Evolutionary conservation across 768 basidiomycete genomes (phyloP).

Genomic region (Suillus luteus): DNA sequence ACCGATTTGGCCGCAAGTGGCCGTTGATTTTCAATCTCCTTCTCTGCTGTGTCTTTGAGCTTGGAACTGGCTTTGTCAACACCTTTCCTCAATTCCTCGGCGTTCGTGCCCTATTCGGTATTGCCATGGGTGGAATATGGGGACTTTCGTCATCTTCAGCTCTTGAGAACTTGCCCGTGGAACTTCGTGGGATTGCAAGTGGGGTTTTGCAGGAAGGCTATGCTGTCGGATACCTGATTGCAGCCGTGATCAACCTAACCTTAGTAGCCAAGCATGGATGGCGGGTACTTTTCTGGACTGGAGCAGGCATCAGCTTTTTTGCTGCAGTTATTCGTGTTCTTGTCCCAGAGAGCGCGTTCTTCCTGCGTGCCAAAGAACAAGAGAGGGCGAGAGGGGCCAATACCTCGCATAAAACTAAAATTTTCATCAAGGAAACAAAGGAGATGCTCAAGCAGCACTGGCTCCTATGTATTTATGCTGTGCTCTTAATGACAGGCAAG

Average conservation of each 20-base stretch:
- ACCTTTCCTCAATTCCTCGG: slow-evolving; percentile 81
- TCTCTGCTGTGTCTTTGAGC: slow-evolving; percentile 68
- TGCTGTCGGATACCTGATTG: slow-evolving; percentile 82
- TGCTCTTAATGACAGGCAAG: slow-evolving; percentile 72
- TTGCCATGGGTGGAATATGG: slow-evolving; percentile 92
- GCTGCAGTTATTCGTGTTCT: slow-evolving; percentile 65
- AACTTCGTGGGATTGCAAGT: slow-evolving; percentile 80
- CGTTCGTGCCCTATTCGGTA: slow-evolving; percentile 79
- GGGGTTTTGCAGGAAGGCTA: slow-evolving; percentile 91
- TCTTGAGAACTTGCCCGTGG: slow-evolving; percentile 87
- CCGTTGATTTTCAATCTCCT: slow-evolving; percentile 79
- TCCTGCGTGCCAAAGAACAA: slow-evolving; percentile 62
- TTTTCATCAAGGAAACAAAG: slow-evolving; percentile 73
- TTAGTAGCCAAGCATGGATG: slow-evolving; percentile 54
- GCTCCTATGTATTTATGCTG: slow-evolving; percentile 80
- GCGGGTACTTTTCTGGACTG: slow-evolving; percentile 84
- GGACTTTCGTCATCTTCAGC: slow-evolving; percentile 80
- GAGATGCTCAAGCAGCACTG: slow-evolving; percentile 83
- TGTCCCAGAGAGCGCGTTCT: slow-evolving; percentile 79
- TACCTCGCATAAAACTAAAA: slow-evolving; percentile 54
- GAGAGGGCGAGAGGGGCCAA: slow-evolving; percentile 44
- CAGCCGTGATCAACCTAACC: slow-evolving; percentile 78
- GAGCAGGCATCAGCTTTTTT: slow-evolving; percentile 65
- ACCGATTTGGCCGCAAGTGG: slow-evolving; percentile 94
- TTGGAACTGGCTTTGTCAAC: slow-evolving; percentile 79